These are phyloP conservation scores for apple (Malus domestica) DNA, from an alignment of 306 rosid genomes.

Conservation along the genomic window ASM211411v1 NC_041796.1:4706001-4706500, in stretches of 20 bases:
- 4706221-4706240: neutral
- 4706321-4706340: neutral
- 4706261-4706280: slow-evolving; percentile 43
- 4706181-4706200: slow-evolving; percentile 5
- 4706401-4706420: neutral
- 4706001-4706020: neutral
- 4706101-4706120: slow-evolving; percentile 11
- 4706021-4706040: neutral
- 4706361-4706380: neutral
- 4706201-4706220: neutral
- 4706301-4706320: slow-evolving; percentile 20
- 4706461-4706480: neutral
- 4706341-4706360: neutral
- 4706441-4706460: neutral
- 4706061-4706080: slow-evolving; percentile 14
- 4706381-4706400: neutral
- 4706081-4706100: slow-evolving; percentile 15
- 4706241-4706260: slow-evolving; percentile 17
- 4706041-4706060: slow-evolving; percentile 13
- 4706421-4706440: neutral
- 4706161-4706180: slow-evolving; percentile 17
- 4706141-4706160: slow-evolving; percentile 10
- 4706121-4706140: slow-evolving; percentile 12
- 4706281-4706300: slow-evolving; percentile 64
- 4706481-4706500: neutral